Base-by-base conservation (phyloP, 1,139 yeast species). In the Saccharomyces uvarum region DNA sequence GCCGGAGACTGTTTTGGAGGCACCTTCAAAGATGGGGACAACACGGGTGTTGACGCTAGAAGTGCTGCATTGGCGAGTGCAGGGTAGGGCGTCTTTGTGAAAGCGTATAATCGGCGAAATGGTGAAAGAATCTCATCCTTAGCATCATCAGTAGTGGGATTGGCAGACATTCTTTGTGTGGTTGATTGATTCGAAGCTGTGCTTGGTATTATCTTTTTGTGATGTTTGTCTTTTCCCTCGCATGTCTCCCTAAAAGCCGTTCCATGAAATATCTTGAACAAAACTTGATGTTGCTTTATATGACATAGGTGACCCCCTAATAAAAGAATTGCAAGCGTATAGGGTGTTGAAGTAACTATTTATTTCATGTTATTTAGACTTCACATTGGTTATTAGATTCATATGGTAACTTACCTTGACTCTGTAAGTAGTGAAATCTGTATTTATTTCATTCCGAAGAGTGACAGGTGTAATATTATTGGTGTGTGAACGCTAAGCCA, bases 81-180 rank as follows among this genome's bases (percentile, higher is more conserved):
- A 2, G 85, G 84, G 49, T 74, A 72, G 1, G 87, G 86, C 1
- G 86, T 78, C 13, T 64, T 57, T 0, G 81, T 70, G 52, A 72
- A 66, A 29, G 70, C 65, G 55, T 73, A 72, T 31, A 69, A 51
- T 47, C 63, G 63, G 26, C 60, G 50, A 14, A 60, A 51, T 27
- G 56, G n/a, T 4, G 70, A 59, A 14, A 60, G 62, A 29, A 49
- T n/a, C n/a, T 11, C 19, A 26, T 19, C 38, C 13, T 11, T 32
- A 28, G 38, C 32, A 19, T 31, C 21, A 27, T 47, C 21, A 21
- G 38, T 47, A 27, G n/a, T 26, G 38, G 21, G 21, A 14, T 14
- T 19, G 13, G 31, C n/a, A 26, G 21, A 16, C 21, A 16, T 38
- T 48, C 8, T 11, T 31, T 38, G 14, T 19, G 16, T 24, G 41